Conservation (phyloP, 306 rosid species). For the Dalbergia cochinchinensis region DNA sequence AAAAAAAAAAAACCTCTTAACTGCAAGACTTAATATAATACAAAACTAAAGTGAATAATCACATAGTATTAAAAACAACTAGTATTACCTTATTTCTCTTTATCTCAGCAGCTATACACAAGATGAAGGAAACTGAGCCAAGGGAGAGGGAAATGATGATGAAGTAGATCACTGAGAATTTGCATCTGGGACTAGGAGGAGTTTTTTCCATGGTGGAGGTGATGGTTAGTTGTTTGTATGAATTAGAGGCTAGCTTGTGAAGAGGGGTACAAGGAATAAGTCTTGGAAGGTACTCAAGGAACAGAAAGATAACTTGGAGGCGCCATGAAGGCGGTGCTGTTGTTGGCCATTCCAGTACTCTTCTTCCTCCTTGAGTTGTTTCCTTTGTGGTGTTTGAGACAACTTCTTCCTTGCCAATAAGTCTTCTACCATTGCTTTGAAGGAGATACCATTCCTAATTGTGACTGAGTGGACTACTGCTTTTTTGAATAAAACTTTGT, state of each 20-base stretch:
- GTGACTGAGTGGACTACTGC: constrained; percentile 10
- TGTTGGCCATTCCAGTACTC: background rate
- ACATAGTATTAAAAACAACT: background rate
- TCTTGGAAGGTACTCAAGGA: constrained; percentile 56
- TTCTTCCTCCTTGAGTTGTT: constrained; percentile 2
- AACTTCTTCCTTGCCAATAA: constrained; percentile 40
- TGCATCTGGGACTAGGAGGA: constrained; percentile 39
- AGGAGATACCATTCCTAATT: constrained; percentile 47
- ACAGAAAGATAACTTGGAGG: constrained; percentile 33
- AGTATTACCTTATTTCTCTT: constrained; percentile 60
- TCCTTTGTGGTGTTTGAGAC: constrained; percentile 40
- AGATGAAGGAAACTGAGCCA: constrained; percentile 61
- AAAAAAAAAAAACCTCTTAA: background rate
- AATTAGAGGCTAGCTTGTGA: constrained; percentile 15
- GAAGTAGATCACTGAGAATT: constrained; percentile 40
- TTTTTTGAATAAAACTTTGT: background rate
- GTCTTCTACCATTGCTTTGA: constrained; percentile 55
- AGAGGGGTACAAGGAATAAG: background rate
- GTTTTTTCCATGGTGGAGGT: constrained; percentile 53
- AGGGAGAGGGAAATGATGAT: constrained; percentile 55
- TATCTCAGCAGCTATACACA: constrained; percentile 73
- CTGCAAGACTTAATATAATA: background rate
- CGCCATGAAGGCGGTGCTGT: background rate
- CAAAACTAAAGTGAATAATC: background rate
- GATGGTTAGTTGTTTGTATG: constrained; percentile 11